A percentile compares a stretch with the other conserved stretches of the same genome.
phyloP scores from a whole-genome alignment of 345 rosid genomes.

The Acer yangbiense region DNA sequence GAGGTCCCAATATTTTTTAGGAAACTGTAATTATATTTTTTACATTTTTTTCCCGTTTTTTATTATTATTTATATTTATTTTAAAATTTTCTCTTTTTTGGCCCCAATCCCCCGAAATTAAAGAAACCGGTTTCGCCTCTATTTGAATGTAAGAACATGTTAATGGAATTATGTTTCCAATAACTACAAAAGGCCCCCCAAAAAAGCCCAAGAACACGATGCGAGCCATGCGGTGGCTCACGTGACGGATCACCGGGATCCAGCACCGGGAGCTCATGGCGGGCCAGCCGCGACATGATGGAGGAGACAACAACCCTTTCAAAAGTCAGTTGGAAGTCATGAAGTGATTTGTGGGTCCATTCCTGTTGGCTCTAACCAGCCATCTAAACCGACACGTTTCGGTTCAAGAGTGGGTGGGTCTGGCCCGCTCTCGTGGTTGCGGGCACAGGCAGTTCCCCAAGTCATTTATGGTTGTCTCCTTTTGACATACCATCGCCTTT shows the following conservation, averaged over 20 bases:
- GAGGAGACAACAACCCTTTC: neutral
- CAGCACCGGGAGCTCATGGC: neutral
- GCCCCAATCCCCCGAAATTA: no score
- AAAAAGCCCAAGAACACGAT: neutral
- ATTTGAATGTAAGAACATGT: no score
- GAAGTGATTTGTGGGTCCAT: slow-evolving; percentile 5
- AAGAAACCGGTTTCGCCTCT: no score
- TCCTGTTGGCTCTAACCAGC: neutral
- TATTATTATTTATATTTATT: no score
- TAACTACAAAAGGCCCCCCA: neutral
- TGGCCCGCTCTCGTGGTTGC: neutral
- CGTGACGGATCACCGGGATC: neutral
- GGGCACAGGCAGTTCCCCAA: neutral
- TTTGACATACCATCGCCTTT: neutral
- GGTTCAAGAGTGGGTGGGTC: neutral
- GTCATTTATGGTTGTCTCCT: slow-evolving; percentile 1
- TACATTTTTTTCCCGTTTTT: no score
- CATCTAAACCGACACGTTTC: neutral
- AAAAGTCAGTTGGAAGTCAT: neutral
- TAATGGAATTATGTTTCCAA: no score
- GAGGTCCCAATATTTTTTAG: no score
- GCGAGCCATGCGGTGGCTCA: slow-evolving; percentile 1
- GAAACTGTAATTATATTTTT: no score
- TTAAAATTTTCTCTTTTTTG: no score
- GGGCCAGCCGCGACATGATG: neutral